Percentiles rank a stretch among this genome's conserved stretches.
These are phyloP conservation scores for Rhododendron simsii DNA, from an alignment of 148 eudicot species.

Conservation along the genomic window DNA sequence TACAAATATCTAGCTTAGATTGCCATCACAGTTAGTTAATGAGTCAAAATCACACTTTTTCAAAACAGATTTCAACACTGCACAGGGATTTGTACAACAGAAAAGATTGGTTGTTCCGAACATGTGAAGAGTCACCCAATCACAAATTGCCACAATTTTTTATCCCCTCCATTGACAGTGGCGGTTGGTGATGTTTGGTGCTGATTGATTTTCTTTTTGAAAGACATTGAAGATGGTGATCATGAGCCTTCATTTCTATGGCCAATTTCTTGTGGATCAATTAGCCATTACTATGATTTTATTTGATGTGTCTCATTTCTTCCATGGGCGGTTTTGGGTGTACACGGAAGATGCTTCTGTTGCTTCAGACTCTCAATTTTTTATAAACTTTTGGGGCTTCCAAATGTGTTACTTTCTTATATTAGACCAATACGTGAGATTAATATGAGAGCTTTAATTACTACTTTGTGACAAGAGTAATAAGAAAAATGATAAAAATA, in stretches of 20 bases:
- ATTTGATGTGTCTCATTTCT: background rate
- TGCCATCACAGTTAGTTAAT: background rate
- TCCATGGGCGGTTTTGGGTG: background rate
- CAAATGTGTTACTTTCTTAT: no score
- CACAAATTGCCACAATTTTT: background rate
- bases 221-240: background rate
- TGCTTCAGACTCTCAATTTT: no score
- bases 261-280: background rate
- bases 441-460: background rate
- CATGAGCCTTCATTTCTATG: background rate
- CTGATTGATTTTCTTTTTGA: background rate
- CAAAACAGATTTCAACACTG: background rate
- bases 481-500: background rate
- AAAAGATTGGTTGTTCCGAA: background rate
- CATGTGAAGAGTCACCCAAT: background rate
- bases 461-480: no score
- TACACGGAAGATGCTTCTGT: background rate
- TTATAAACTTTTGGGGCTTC: no score
- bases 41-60: background rate
- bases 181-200: background rate
- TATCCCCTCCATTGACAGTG: background rate
- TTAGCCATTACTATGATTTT: background rate
- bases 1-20: background rate
- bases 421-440: no score
- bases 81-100: background rate